Evolutionary conservation across 2,329 filamentous ascomycete species (phyloP).

Genomic region (Microcyclosporella mali): DNA sequence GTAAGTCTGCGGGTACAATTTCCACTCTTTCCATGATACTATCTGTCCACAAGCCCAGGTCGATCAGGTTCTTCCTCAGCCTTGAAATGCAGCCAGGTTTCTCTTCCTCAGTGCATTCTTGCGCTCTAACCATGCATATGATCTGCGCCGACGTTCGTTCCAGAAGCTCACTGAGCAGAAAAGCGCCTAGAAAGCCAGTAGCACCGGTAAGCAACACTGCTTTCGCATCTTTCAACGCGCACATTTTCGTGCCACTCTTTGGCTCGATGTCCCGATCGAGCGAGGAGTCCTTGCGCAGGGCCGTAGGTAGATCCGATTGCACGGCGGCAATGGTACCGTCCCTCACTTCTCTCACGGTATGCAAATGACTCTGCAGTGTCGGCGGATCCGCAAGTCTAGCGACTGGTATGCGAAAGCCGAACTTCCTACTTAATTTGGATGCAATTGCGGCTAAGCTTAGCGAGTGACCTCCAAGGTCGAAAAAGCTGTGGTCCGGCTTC

Average conservation of each 20-base stretch:
- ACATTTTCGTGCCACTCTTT: slow-evolving; percentile 43
- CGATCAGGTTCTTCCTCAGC: slow-evolving; percentile 69
- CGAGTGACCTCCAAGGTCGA: slow-evolving; percentile 74
- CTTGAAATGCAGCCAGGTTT: slow-evolving; percentile 63
- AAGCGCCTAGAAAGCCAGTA: slow-evolving; percentile 70
- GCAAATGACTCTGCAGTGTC: slow-evolving; percentile 65
- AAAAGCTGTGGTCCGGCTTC: slow-evolving; percentile 68
- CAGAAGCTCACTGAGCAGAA: slow-evolving; percentile 62
- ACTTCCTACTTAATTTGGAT: slow-evolving; percentile 61
- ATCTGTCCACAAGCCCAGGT: slow-evolving; percentile 71
- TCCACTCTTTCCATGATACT: slow-evolving; percentile 72
- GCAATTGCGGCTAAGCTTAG: slow-evolving; percentile 70
- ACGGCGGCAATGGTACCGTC: slow-evolving; percentile 69
- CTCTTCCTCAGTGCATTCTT: slow-evolving; percentile 59
- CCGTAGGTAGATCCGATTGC: slow-evolving; percentile 66
- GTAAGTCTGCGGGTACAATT: slow-evolving; percentile 66
- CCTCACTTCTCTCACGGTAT: slow-evolving; percentile 62
- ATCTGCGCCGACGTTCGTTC: slow-evolving; percentile 63
- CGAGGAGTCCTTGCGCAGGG: slow-evolving; percentile 59
- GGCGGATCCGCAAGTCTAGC: slow-evolving; percentile 64
- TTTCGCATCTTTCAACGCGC: slow-evolving; percentile 57
- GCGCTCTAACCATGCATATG: slow-evolving; percentile 67
- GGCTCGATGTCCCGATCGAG: slow-evolving; percentile 64
- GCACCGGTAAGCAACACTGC: slow-evolving; percentile 68
- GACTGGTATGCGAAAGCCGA: slow-evolving; percentile 67